These are phyloP conservation scores for Endogone sp. DNA, from an alignment of 192 early-diverging fungal species.

Conservation along the genomic window DNA sequence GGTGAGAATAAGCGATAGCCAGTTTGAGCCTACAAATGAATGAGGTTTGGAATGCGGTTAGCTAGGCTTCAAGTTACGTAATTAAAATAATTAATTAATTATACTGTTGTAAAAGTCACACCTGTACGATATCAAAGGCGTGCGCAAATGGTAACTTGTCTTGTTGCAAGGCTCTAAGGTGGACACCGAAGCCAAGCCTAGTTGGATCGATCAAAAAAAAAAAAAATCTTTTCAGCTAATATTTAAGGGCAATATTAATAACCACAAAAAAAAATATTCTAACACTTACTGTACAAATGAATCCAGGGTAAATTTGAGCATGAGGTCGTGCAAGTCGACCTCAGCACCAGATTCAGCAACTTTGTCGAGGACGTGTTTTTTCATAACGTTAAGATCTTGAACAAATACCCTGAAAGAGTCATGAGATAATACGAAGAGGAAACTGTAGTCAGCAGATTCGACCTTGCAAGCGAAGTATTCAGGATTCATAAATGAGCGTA, in stretches of 20 bases:
- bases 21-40: neutral
- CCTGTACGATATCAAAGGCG: conserved; percentile 49
- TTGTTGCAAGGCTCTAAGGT: conserved; percentile 34
- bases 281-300: conserved; percentile 42
- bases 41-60: no score
- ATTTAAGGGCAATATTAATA: neutral
- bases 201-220: no score
- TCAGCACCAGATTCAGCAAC: conserved; percentile 21
- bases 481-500: no score
- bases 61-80: no score
- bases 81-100: neutral
- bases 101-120: neutral
- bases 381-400: conserved; percentile 28
- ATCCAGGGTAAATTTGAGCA: conserved; percentile 47
- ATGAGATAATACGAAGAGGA: no score
- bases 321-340: conserved; percentile 43
- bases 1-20: neutral
- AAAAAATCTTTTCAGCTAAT: no score
- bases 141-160: conserved; percentile 41
- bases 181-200: conserved; percentile 44
- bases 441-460: no score
- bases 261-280: neutral
- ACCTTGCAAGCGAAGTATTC: no score
- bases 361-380: conserved; percentile 18
- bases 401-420: conserved; percentile 34